phyloP scores from a whole-genome alignment of 1,139 yeast genomes.

The Pneumocystis oryctolagi region DNA sequence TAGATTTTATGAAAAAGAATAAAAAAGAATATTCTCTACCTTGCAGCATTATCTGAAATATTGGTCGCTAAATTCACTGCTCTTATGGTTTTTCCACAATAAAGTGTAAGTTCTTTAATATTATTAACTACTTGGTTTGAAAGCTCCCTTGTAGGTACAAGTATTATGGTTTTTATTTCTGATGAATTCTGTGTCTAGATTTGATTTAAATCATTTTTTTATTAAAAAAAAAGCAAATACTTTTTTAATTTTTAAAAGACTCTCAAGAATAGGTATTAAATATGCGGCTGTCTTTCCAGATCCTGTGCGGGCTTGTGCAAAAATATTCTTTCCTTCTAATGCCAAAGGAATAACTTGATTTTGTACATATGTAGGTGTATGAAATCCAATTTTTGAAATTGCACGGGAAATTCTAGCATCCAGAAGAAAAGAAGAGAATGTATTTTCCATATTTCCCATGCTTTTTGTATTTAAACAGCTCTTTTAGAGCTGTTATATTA shows the following conservation, averaged over 20 bases:
- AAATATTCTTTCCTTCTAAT: constrained; percentile 67
- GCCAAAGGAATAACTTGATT: constrained; percentile 87
- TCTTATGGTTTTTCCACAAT: constrained; percentile 53
- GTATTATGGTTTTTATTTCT: constrained; percentile 37
- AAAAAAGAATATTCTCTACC: constrained; percentile 18
- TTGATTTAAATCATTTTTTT: not conserved
- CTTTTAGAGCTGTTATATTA: not conserved
- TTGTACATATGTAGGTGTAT: constrained; percentile 79
- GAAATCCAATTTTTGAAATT: constrained; percentile 57
- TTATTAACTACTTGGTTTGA: constrained; percentile 70
- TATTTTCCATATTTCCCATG: not conserved
- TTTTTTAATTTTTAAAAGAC: constrained; percentile 31
- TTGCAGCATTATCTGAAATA: constrained; percentile 50
- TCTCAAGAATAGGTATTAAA: constrained; percentile 60
- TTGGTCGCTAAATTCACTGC: constrained; percentile 62
- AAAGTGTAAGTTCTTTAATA: constrained; percentile 50
- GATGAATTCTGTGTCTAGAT: constrained; percentile 13
- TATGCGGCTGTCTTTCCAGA: constrained; percentile 86
- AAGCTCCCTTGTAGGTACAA: constrained; percentile 78
- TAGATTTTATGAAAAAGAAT: not conserved
- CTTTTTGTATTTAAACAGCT: not conserved
- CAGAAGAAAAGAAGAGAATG: constrained; percentile 25
- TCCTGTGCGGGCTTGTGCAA: constrained; percentile 81
- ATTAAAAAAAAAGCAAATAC: constrained; percentile 1
- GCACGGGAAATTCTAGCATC: constrained; percentile 80